These are phyloP conservation scores for Biancaea sappan DNA, from an alignment of 306 rosid genomes.

Conservation along the genomic window DNA sequence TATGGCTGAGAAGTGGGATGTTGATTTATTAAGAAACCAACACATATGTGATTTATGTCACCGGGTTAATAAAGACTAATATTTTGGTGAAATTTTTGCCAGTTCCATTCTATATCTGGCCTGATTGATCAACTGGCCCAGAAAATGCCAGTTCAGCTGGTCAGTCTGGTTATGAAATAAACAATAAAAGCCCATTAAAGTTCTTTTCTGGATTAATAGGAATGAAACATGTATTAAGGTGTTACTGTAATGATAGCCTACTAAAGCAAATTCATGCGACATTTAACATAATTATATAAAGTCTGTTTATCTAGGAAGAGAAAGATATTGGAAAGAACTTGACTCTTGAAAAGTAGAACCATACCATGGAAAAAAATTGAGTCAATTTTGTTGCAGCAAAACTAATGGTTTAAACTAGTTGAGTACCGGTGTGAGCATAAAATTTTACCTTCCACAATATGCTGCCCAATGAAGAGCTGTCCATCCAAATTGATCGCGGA, in stretches of 20 bases:
- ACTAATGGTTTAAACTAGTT: constrained; percentile 27
- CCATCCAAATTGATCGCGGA: constrained; percentile 93
- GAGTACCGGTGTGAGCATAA: not conserved
- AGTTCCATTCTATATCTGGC: not conserved
- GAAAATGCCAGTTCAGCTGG: not conserved
- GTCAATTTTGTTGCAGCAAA: constrained; percentile 28
- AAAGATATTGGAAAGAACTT: not conserved
- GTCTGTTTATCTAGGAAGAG: not conserved
- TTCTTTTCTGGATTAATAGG: constrained; percentile 24
- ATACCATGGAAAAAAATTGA: constrained; percentile 24
- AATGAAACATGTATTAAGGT: constrained; percentile 7
- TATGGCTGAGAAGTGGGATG: not conserved
- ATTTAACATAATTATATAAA: constrained; percentile 5
- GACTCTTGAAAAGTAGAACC: constrained; percentile 29
- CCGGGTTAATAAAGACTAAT: not conserved
- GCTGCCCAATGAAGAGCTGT: constrained; percentile 99
- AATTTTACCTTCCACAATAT: constrained; percentile 68
- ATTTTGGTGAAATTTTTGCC: not conserved
- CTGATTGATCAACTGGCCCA: not conserved
- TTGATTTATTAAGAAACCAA: not conserved
- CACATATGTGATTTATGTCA: not conserved
- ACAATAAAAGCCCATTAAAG: not conserved
- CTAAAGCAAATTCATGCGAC: constrained; percentile 14
- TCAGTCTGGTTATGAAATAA: not conserved
- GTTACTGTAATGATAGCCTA: not conserved